Evolutionary conservation across 257 asterid genomes (phyloP).

Genomic region (Solanum sejunctum): DNA sequence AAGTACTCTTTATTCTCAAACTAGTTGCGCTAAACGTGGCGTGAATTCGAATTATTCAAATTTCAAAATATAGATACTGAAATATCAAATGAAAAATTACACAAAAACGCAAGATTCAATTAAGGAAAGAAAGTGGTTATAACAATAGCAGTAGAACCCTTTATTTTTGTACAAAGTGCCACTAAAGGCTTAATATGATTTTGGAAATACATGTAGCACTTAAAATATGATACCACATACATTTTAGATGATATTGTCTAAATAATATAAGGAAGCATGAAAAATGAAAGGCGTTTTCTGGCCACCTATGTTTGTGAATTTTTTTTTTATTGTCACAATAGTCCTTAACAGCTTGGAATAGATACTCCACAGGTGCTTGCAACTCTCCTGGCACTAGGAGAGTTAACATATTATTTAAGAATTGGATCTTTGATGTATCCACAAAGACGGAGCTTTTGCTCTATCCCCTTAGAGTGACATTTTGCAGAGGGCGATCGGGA

Average conservation of each 20-base stretch:
- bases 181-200: neutral
- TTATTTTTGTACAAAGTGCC: neutral
- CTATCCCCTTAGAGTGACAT: conserved; percentile 8
- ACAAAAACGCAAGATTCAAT: neutral
- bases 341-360: neutral
- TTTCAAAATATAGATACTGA: too few relatives aligned
- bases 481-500: neutral
- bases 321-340: neutral
- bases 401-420: conserved; percentile 4
- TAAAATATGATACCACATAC: neutral
- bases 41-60: too few relatives aligned
- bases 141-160: neutral
- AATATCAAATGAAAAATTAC: too few relatives aligned
- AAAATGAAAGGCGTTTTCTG: neutral
- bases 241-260: neutral
- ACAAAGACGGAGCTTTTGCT: conserved; percentile 22
- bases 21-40: too few relatives aligned
- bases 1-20: too few relatives aligned
- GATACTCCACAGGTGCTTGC: conserved; percentile 4
- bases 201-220: neutral
- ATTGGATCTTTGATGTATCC: conserved; percentile 11
- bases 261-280: neutral
- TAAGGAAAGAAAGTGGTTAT: neutral
- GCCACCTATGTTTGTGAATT: too few relatives aligned
- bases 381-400: conserved; percentile 13